Percentiles rank a stretch among this genome's conserved stretches.
Evolutionary conservation across 768 basidiomycete species (phyloP).

Genomic region (Hirschioporus abietinus): DNA sequence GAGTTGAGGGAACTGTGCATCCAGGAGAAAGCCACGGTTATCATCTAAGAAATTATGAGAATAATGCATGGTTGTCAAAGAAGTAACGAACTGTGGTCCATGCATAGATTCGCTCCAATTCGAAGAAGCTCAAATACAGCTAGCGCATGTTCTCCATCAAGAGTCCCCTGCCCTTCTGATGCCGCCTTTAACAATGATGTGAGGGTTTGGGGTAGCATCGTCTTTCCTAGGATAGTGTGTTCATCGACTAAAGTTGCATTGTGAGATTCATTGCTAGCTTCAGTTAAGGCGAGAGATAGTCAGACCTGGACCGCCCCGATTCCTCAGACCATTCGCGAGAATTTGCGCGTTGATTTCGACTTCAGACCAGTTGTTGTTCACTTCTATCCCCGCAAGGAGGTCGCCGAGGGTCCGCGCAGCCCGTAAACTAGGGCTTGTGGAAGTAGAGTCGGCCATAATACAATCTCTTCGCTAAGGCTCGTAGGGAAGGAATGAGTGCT

Average conservation of each 20-base stretch:
- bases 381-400: constrained; percentile 28
- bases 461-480: no score
- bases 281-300: constrained; percentile 7
- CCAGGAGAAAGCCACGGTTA: constrained; percentile 66
- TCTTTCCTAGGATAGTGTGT: constrained; percentile 63
- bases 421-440: no score
- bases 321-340: constrained; percentile 59
- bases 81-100: constrained; percentile 63
- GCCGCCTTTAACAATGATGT: constrained; percentile 55
- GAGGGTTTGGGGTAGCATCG: constrained; percentile 59
- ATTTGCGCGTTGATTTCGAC: constrained; percentile 47
- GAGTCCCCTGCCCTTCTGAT: constrained; percentile 42
- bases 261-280: constrained; percentile 1
- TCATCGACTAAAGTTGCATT: constrained; percentile 49
- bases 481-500: no score
- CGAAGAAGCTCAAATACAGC: constrained; percentile 67
- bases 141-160: constrained; percentile 39
- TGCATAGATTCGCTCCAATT: constrained; percentile 77
- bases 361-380: constrained; percentile 40
- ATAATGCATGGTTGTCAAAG: constrained; percentile 3
- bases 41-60: constrained; percentile 44
- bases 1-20: constrained; percentile 63
- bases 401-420: constrained; percentile 23
- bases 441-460: no score
- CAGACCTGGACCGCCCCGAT: constrained; percentile 47